These are phyloP conservation scores for Podospora appendiculata DNA, from an alignment of 495 filamentous ascomycete species.

Conservation along the genomic window DNA sequence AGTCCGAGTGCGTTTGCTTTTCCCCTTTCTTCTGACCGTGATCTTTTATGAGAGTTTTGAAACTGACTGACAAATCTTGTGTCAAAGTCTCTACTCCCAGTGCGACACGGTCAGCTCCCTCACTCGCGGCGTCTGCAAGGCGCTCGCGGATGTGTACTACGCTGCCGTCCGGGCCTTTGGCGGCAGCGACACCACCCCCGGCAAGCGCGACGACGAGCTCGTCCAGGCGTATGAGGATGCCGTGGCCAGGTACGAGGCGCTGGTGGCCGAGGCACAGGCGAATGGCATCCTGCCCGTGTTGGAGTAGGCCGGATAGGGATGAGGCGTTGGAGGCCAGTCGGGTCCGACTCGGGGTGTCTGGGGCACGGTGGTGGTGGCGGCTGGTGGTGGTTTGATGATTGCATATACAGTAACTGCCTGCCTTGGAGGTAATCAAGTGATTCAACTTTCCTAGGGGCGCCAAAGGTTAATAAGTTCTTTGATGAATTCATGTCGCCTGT, in stretches of 20 bases:
- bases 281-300: constrained; percentile 5
- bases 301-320: no score
- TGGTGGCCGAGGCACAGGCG: constrained; percentile 21
- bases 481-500: no score
- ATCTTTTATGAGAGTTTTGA: background rate
- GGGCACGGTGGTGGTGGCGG: no score
- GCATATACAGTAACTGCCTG: no score
- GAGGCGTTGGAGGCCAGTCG: no score
- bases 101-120: constrained; percentile 6
- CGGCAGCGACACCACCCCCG: constrained; percentile 11
- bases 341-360: no score
- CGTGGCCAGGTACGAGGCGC: constrained; percentile 21
- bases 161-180: constrained; percentile 35
- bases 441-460: no score
- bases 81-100: constrained; percentile 23
- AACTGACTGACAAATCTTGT: no score
- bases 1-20: constrained; percentile 22
- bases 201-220: constrained; percentile 20
- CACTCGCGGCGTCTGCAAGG: constrained; percentile 18
- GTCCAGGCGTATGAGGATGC: constrained; percentile 24
- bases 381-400: no score
- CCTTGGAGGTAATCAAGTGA: no score
- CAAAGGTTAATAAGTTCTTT: no score
- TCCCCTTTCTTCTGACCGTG: background rate
- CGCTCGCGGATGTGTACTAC: constrained; percentile 37